Conservation (phyloP, 257 asterid species). For the Jacaranda copaia region DNA sequence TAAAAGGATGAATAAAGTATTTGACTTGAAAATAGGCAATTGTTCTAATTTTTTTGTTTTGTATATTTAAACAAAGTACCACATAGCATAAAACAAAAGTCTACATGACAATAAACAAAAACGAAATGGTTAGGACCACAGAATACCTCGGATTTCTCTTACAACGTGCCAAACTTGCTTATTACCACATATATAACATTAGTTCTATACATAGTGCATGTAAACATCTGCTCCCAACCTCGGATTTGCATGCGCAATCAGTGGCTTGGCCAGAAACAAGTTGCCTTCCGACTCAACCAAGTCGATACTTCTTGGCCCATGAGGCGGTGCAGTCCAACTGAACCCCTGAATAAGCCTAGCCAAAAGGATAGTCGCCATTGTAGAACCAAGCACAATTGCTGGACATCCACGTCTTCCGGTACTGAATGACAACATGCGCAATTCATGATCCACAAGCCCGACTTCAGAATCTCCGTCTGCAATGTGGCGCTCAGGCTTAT, state of each 20-base stretch:
- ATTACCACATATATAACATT: too few relatives aligned
- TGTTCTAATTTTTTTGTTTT: too few relatives aligned
- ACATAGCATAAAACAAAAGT: too few relatives aligned
- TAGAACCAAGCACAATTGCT: not conserved
- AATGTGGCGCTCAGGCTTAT: conserved; percentile 33
- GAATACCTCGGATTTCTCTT: too few relatives aligned
- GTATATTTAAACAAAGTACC: too few relatives aligned
- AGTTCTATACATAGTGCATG: not conserved
- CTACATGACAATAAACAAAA: too few relatives aligned
- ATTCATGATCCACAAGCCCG: not conserved
- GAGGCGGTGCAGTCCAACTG: not conserved
- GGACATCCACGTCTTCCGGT: conserved; percentile 34
- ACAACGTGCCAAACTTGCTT: too few relatives aligned
- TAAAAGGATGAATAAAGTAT: too few relatives aligned
- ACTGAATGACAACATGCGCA: conserved; percentile 29
- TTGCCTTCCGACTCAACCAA: conserved; percentile 1
- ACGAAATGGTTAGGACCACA: too few relatives aligned
- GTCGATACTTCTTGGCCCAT: not conserved
- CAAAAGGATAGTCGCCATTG: not conserved
- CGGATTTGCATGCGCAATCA: conserved; percentile 33
- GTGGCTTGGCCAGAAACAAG: conserved; percentile 1
- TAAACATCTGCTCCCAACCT: conserved; percentile 30
- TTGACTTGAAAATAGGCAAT: too few relatives aligned
- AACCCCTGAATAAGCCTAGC: conserved; percentile 17
- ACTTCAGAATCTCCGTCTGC: not conserved